Conservation (phyloP, 1,139 yeast genomes). For the Kurtzmaniella quercitrusa region DNA sequence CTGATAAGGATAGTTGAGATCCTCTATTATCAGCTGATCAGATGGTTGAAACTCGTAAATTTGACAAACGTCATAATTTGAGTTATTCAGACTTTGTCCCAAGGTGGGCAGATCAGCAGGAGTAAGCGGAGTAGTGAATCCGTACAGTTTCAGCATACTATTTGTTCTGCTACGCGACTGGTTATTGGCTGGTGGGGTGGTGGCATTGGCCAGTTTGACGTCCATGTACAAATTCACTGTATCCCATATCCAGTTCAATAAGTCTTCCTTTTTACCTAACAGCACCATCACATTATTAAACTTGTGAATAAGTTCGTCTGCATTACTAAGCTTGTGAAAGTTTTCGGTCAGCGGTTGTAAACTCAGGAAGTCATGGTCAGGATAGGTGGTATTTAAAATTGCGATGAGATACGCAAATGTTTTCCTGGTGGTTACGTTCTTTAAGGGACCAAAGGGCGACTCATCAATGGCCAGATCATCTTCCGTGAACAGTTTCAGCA, state of each 20-base stretch:
- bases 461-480: constrained; percentile 35
- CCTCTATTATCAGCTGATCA: constrained; percentile 72
- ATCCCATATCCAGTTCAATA: constrained; percentile 78
- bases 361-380: constrained; percentile 90
- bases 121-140: constrained; percentile 4
- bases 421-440: constrained; percentile 76
- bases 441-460: constrained; percentile 94
- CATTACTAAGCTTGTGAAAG: constrained; percentile 36
- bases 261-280: constrained; percentile 59
- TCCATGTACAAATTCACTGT: constrained; percentile 82
- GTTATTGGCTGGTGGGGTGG: constrained; percentile 23
- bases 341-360: constrained; percentile 83
- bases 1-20: constrained; percentile 62
- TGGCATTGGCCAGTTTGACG: constrained; percentile 36
- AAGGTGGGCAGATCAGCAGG: constrained; percentile 8
- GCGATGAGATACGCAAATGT: constrained; percentile 90
- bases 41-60: constrained; percentile 79
- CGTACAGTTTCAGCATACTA: constrained; percentile 3
- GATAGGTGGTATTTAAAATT: constrained; percentile 85
- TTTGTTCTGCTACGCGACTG: constrained; percentile 9
- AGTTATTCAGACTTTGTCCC: constrained; percentile 1
- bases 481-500: constrained; percentile 18
- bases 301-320: constrained; percentile 61
- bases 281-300: constrained; percentile 80
- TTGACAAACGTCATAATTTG: constrained; percentile 39